Evolutionary conservation across 345 rosid genomes (phyloP).

Genomic region (Aquilaria yunnanensis): DNA sequence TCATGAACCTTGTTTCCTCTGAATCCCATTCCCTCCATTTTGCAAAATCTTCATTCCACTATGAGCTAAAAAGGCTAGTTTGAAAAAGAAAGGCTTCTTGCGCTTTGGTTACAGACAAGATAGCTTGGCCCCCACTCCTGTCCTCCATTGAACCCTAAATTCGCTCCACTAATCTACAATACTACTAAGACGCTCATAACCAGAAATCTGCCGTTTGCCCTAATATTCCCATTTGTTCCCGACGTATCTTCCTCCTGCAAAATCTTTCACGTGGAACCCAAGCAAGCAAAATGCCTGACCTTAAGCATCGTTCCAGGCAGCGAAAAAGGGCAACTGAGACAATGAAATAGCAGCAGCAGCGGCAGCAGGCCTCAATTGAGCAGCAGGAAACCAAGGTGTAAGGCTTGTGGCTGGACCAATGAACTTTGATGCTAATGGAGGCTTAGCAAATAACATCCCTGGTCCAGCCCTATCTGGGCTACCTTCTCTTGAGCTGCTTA

Average conservation of each 20-base stretch:
- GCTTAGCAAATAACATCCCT: constrained; percentile 38
- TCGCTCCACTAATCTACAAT: neutral
- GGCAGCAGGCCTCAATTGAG: constrained; percentile 32
- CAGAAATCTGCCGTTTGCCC: constrained; percentile 13
- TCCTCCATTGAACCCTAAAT: constrained; percentile 11
- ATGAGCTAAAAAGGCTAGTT: constrained; percentile 27
- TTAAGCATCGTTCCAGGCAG: constrained; percentile 68
- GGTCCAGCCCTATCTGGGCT: constrained; percentile 51
- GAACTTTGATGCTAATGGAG: constrained; percentile 50
- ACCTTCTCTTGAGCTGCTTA: constrained; percentile 61
- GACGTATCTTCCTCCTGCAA: constrained; percentile 12
- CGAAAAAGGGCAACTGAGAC: constrained; percentile 62
- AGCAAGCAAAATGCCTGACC: neutral
- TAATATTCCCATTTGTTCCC: neutral
- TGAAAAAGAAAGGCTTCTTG: constrained; percentile 21
- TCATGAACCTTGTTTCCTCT: constrained; percentile 13
- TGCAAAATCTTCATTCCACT: constrained; percentile 21
- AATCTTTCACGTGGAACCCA: constrained; percentile 2
- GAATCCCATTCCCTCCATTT: constrained; percentile 28
- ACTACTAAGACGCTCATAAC: constrained; percentile 6
- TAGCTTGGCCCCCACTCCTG: constrained; percentile 20
- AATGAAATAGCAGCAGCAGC: constrained; percentile 27
- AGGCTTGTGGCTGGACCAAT: constrained; percentile 25
- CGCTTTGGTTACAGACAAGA: constrained; percentile 31
- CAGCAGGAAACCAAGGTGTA: constrained; percentile 47